phyloP scores from a whole-genome alignment of 2,329 filamentous ascomycete genomes.

The Colletotrichum graminicola region DNA sequence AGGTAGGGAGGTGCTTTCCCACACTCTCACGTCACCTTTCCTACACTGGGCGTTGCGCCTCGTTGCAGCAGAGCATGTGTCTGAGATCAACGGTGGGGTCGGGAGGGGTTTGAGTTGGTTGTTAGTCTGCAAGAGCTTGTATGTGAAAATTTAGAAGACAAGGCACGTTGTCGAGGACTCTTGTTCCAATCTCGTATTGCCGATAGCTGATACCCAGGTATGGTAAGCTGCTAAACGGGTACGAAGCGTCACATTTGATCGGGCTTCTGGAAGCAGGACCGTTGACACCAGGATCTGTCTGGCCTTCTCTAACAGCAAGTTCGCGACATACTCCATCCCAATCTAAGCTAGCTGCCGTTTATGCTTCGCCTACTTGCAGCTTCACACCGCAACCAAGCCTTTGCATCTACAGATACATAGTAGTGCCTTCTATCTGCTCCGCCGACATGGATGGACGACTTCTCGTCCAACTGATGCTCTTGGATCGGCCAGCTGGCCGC shows the following conservation, averaged over 20 bases:
- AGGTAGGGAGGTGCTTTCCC: conserved; percentile 10
- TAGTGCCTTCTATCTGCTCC: not conserved
- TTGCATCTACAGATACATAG: not conserved
- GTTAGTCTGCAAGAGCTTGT: not conserved
- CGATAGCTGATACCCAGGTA: not conserved
- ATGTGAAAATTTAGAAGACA: not conserved
- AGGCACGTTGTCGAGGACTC: not conserved
- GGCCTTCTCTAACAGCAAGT: not conserved
- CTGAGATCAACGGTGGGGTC: conserved; percentile 3
- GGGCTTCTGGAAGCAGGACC: not conserved
- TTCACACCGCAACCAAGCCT: not conserved
- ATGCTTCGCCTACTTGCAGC: conserved; percentile 7
- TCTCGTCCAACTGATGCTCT: conserved; percentile 2
- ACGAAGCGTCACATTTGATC: too few relatives aligned
- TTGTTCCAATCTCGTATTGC: not conserved
- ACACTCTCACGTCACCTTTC: not conserved
- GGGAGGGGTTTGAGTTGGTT: not conserved
- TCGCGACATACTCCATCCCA: conserved; percentile 19
- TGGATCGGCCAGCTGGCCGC: conserved; percentile 10
- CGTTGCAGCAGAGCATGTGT: conserved; percentile 13
- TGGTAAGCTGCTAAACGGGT: not conserved
- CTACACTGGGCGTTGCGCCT: conserved; percentile 5
- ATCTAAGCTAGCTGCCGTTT: conserved; percentile 11
- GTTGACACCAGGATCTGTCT: not conserved
- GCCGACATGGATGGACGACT: conserved; percentile 23